These are phyloP conservation scores for Rickenella mellea DNA, from an alignment of 768 basidiomycete genomes.

Conservation along the genomic window DNA sequence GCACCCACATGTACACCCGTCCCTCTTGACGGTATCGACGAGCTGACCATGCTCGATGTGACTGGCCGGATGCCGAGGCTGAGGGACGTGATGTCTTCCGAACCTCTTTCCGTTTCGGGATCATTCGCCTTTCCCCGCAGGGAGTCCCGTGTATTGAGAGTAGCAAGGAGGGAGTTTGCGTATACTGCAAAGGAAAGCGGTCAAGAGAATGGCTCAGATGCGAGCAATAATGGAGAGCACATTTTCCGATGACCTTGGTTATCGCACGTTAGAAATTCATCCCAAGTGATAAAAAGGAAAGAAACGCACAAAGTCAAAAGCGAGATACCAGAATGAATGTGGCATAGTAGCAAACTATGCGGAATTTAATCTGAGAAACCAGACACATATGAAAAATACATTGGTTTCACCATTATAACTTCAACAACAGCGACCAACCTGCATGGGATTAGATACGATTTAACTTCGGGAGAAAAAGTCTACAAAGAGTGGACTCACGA, in stretches of 20 bases:
- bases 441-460: neutral
- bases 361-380: slow-evolving; percentile 13
- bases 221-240: slow-evolving; percentile 20
- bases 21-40: too few relatives aligned
- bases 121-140: slow-evolving; percentile 15
- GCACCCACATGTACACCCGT: too few relatives aligned
- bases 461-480: neutral
- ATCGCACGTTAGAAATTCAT: too few relatives aligned
- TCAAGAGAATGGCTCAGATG: neutral
- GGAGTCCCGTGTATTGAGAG: slow-evolving; percentile 29
- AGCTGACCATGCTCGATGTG: neutral
- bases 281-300: neutral
- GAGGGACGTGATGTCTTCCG: neutral
- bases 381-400: neutral
- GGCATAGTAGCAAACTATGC: slow-evolving; percentile 31
- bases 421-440: slow-evolving; percentile 15
- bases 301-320: slow-evolving; percentile 29
- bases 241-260: slow-evolving; percentile 28
- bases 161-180: slow-evolving; percentile 36
- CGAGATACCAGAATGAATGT: slow-evolving; percentile 35
- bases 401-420: slow-evolving; percentile 12
- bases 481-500: slow-evolving; percentile 24
- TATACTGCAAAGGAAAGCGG: slow-evolving; percentile 23
- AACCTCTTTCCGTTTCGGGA: neutral
- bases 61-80: neutral